Base-by-base conservation (phyloP, 2,329 filamentous ascomycete genomes). In the Magnaporthiopsis incrustans region DNA sequence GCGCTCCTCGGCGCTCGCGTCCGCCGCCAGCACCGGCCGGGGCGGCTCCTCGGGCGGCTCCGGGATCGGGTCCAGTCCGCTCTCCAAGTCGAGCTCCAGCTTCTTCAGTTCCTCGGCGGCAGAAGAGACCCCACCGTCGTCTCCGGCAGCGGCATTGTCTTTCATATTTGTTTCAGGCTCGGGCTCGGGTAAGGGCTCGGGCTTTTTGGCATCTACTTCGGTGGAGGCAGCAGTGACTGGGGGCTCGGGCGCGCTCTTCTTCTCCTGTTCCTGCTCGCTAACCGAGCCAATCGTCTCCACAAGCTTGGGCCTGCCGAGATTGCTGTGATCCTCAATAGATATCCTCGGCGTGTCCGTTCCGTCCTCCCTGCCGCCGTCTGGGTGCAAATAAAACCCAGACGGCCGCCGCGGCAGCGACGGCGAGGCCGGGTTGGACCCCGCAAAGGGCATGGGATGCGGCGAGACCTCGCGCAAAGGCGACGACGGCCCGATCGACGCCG, bases 1-100 rank as follows among this genome's bases (percentile, higher is more conserved):
- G 11, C 85, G 84, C 33, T 84, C 78, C 8, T 85, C 83, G 70
- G 88, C 88, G 73, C 91, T 86, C 2, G 81, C 76, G 71, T 85
- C 87, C 60, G 79, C 76, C 59, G 79, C 77, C 1, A 87, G 73
- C 68, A 92, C 82, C 1, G 88, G 82, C 2, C 79, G 75, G 1
- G 78, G 70, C 2, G 86, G 86, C 61, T 82, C 78, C 6, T 76
- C 67, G 1, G 89, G 89, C 4, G 82, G 69, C 11, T 79, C 74
- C 2, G 81, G 79, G 44, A 84, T 76, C 0, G 77, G 70, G 5
- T 26, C 35, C 3, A 58, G 53, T 11, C 38, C 32, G 14, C 38
- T 56, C 30, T 35, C n/a, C 25, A 38, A 25, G 5, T 22, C 53
- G 15, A 53, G 44, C 44, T 53, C 44, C 44, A 58, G 26, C 25